These are phyloP conservation scores for Boletus pseudopeckii DNA, from an alignment of 768 basidiomycete species.

Conservation along the genomic window DNA sequence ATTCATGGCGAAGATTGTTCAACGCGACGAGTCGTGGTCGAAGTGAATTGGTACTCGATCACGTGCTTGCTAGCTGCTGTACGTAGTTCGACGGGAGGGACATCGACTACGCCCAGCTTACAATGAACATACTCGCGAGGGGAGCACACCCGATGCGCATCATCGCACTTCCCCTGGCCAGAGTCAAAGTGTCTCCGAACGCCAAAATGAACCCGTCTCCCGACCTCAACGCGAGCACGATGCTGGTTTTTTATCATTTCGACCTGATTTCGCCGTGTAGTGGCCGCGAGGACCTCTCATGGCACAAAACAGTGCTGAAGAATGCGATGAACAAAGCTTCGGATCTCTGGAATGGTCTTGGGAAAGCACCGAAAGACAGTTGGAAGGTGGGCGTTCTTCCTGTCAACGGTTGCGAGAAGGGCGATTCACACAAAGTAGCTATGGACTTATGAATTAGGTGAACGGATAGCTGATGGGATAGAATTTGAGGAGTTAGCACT, in stretches of 20 bases:
- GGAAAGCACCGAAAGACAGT: constrained; percentile 56
- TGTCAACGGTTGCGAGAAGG: constrained; percentile 1
- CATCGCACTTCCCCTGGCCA: constrained; percentile 44
- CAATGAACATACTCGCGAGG: constrained; percentile 18
- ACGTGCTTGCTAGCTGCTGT: constrained; percentile 14
- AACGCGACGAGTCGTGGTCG: not conserved
- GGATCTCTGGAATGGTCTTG: constrained; percentile 62
- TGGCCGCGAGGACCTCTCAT: constrained; percentile 32
- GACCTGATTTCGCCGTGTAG: constrained; percentile 27
- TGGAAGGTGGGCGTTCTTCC: constrained; percentile 60
- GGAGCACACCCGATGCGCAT: constrained; percentile 39
- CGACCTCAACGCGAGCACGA: constrained; percentile 10
- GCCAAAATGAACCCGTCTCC: constrained; percentile 5
- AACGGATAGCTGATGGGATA: constrained; percentile 64
- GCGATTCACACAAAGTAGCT: constrained; percentile 38
- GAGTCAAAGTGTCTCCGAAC: constrained; percentile 14
- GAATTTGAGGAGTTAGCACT: constrained; percentile 81
- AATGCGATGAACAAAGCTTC: constrained; percentile 52
- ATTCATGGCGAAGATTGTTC: constrained; percentile 26
- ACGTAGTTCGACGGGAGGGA: not conserved
- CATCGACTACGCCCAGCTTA: not conserved
- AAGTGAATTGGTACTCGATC: not conserved
- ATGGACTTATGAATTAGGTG: constrained; percentile 58
- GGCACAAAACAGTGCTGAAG: constrained; percentile 32
- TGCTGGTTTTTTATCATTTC: constrained; percentile 44